Percentiles rank a stretch among this genome's conserved stretches.
Evolutionary conservation across 306 rosid genomes (phyloP).

Genomic region (Sechiopsis laciniata): DNA sequence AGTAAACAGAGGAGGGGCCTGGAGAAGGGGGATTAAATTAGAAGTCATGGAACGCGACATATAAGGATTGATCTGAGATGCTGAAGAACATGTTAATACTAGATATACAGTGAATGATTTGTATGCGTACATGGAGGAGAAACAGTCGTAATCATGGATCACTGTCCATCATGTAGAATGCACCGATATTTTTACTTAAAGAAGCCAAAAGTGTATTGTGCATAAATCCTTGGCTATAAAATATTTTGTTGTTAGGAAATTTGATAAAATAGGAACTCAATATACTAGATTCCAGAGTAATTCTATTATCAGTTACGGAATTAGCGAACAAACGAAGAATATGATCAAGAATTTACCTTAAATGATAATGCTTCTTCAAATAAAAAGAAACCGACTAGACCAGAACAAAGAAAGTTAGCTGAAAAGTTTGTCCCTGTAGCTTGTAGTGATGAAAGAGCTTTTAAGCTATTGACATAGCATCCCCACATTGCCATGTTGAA

Average conservation of each 20-base stretch:
- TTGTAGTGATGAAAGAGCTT: conserved; percentile 74
- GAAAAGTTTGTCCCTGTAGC: conserved; percentile 89
- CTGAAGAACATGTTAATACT: neutral
- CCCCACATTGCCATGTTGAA: conserved; percentile 87
- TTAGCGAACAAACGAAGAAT: neutral
- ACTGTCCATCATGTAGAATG: neutral
- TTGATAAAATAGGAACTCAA: neutral
- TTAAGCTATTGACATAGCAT: conserved; percentile 76
- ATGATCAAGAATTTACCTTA: conserved; percentile 38
- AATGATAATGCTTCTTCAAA: conserved; percentile 61
- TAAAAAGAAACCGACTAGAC: conserved; percentile 68
- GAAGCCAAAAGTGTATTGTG: neutral
- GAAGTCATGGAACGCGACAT: neutral
- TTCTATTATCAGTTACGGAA: neutral
- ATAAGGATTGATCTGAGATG: neutral
- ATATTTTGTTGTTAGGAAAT: neutral
- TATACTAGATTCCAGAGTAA: neutral
- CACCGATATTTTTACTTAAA: conserved; percentile 2
- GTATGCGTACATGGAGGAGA: neutral
- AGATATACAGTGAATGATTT: neutral
- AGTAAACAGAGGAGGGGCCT: neutral
- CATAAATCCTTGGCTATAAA: neutral
- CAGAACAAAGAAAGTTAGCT: conserved; percentile 74
- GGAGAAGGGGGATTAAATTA: neutral
- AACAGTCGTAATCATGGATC: neutral